phyloP scores from a whole-genome alignment of 805 yeast species.

The Schwanniomyces pseudopolymorphus region DNA sequence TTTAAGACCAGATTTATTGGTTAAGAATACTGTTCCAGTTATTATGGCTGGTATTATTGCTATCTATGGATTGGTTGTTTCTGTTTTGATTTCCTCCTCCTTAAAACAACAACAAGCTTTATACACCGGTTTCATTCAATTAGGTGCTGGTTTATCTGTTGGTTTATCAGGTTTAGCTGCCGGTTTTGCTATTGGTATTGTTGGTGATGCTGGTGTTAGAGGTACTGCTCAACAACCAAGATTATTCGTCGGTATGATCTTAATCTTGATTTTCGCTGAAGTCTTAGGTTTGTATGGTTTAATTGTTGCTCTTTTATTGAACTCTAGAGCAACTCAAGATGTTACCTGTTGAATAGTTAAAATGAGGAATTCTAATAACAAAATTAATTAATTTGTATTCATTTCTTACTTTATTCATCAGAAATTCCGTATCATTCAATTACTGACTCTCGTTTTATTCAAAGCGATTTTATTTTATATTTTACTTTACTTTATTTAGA shows the following conservation, averaged over 20 bases:
- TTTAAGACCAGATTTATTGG: constrained; percentile 92
- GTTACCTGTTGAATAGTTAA: constrained; percentile 63
- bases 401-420: constrained; percentile 4
- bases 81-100: constrained; percentile 89
- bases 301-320: constrained; percentile 94
- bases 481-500: background rate
- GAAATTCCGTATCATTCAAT: background rate
- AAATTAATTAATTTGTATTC: constrained; percentile 3
- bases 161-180: constrained; percentile 98
- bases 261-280: constrained; percentile 98
- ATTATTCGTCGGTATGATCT: constrained; percentile 96
- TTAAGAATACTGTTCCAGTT: constrained; percentile 93
- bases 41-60: constrained; percentile 99
- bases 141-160: constrained; percentile 97
- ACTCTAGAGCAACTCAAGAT: constrained; percentile 96
- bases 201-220: constrained; percentile 99
- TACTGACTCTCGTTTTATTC: background rate
- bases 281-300: constrained; percentile 98
- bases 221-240: constrained; percentile 98
- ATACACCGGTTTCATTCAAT: constrained; percentile 95
- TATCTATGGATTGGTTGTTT: constrained; percentile 94
- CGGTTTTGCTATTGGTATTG: constrained; percentile 98
- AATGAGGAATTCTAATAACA: constrained; percentile 1
- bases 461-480: background rate
- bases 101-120: constrained; percentile 88